Base-by-base conservation (phyloP, 495 filamentous ascomycete species). In the Neurospora sp. region DNA sequence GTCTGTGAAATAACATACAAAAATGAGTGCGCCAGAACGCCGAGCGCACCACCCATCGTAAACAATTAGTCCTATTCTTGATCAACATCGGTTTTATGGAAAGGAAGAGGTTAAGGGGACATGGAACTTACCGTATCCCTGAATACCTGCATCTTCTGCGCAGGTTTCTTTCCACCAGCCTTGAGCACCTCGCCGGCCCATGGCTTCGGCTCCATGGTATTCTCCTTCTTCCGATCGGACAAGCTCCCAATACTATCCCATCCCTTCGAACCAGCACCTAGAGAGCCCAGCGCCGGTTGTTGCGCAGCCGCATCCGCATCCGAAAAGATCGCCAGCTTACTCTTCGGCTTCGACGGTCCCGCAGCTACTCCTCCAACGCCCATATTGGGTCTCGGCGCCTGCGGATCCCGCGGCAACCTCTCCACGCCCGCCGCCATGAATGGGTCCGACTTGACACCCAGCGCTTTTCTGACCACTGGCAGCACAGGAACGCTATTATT, bases 111-210 rank as follows among this genome's bases (percentile, higher is more conserved):
- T 53, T 53, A 72, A 74, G 76, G 72, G 75, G 72, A 74, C 77
- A 75, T 74, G 74, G 35, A 70, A 88, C 94, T 89, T 90, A 98
- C 96, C 92, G 92, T 87, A 86, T 99, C 96, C 84, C 94, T 94
- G 86, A 97, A 99, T 22, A 98, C 88, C 77, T 90, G 84, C 89
- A 99, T 89, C 85, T 98, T 99, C 69, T 92, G 86, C 40, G 85
- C 86, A 65, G 88, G 90, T 77, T 90, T 87, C 79, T 92, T 94
- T 77, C 92, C 96, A 20, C 91, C 92, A 20, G 89, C 90, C 81
- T 96, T 94, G 82, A 98, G 81, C 41, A 91, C 97, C 83, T 98
- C 94, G 39, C 96, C 96, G 22, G 86, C 91, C 94, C 94, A 98
- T 20, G 95, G 94, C 81, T 90, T 93, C 20, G 94, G 87, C 81